phyloP scores from a whole-genome alignment of 257 asterid genomes.

The Leonotis leonurus region DNA sequence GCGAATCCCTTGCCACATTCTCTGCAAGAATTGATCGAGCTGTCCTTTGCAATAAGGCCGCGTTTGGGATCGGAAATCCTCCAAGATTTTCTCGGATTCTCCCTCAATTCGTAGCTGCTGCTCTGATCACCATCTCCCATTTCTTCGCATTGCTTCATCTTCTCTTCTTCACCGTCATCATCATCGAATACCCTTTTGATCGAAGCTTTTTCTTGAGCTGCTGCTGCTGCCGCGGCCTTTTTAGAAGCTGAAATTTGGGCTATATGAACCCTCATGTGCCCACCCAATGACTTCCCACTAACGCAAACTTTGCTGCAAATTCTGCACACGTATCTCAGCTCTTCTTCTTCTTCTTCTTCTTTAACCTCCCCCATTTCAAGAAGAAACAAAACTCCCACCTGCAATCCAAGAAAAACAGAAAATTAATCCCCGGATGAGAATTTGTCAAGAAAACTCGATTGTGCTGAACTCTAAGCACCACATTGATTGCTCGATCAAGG shows the following conservation, averaged over 20 bases:
- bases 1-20: slow-evolving; percentile 60
- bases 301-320: slow-evolving; percentile 58
- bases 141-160: slow-evolving; percentile 21
- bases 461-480: slow-evolving; percentile 12
- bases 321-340: slow-evolving; percentile 50
- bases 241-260: slow-evolving; percentile 55
- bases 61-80: slow-evolving; percentile 37
- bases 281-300: slow-evolving; percentile 84
- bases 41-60: not conserved
- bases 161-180: slow-evolving; percentile 16
- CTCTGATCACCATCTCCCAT: slow-evolving; percentile 29
- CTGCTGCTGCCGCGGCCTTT: slow-evolving; percentile 29
- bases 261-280: slow-evolving; percentile 84
- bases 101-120: slow-evolving; percentile 50
- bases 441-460: slow-evolving; percentile 12
- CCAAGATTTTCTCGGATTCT: slow-evolving; percentile 77
- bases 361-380: slow-evolving; percentile 35
- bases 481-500: not conserved
- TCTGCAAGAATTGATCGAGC: slow-evolving; percentile 32
- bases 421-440: slow-evolving; percentile 16
- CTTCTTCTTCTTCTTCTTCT: too few relatives aligned
- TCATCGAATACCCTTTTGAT: slow-evolving; percentile 20
- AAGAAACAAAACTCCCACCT: not conserved
- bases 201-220: slow-evolving; percentile 13
- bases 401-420: slow-evolving; percentile 16